Evolutionary conservation across 2,329 filamentous ascomycete species (phyloP), one percentile per base, ranked within the genome.

Genomic region (Colletotrichum sp.): DNA sequence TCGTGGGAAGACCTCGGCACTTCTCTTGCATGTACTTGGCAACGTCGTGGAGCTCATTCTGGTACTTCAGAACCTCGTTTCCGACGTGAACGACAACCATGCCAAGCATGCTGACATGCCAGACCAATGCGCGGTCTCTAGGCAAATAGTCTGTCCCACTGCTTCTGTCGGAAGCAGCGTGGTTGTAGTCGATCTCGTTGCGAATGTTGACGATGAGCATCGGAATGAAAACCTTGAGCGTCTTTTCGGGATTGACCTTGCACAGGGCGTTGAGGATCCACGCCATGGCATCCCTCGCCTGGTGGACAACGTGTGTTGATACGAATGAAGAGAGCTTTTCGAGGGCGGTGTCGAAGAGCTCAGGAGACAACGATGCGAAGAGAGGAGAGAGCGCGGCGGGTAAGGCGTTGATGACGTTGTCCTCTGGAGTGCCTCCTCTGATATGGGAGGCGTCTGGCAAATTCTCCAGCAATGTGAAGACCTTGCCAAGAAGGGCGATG

Each of bases 71-170:
- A 16, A 99, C 95, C 79, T 97, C 95, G 78, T 93, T 92, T 39
- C 97, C 97, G 62, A 99, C 96, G 81, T 99, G 97, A 5, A 99
- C 97, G 26, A 98, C 95, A 76, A 95, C 97, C 96, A 99, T 99
- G 82, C 96, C 98, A 7, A 99, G 91, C 89, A 99, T 96, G 85
- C 95, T 98, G 76, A 99, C 92, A 82, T 99, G 95, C 98, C 98
- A 99, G 1, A 99, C 96, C 18, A 99, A 88, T 6, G 95, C 97
- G 71, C 97, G 91, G 83, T 99, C 97, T 79, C 97, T 92, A 10
- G 97, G 97, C 21, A 99, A 89, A 59, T 99, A 96, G 84, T 99
- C 97, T 1, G 95, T 95, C 24, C 97, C 97, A 71, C 95, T 98
- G 72, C 96, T 99, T 80, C 97, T 92, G 73, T 98, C 98, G 3